A percentile compares a stretch with the other conserved stretches of the same genome.
Evolutionary conservation across 257 asterid species (phyloP).

Genomic region (Scutellaria barbata): DNA sequence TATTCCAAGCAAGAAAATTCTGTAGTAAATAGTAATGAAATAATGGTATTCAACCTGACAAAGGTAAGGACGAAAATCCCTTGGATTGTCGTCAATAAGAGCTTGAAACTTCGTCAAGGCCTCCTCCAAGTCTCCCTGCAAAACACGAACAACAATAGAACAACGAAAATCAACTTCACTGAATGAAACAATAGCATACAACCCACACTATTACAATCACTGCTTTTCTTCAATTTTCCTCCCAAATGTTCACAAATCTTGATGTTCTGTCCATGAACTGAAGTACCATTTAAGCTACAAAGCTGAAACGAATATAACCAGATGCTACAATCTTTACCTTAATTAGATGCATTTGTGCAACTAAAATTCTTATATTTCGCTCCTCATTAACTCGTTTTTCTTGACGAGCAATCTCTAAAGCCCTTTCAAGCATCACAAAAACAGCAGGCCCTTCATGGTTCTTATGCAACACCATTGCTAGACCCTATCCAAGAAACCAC

Average conservation of each 20-base stretch:
- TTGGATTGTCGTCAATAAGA: constrained; percentile 85
- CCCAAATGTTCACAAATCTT: constrained; percentile 12
- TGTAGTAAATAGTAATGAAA: background rate
- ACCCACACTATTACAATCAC: background rate
- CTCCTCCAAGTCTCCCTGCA: constrained; percentile 86
- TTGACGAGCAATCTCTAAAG: constrained; percentile 63
- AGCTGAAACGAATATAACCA: constrained; percentile 1
- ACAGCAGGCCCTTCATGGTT: constrained; percentile 82
- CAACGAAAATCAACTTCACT: background rate
- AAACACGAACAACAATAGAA: constrained; percentile 6
- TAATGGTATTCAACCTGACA: constrained; percentile 64
- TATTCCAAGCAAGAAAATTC: background rate
- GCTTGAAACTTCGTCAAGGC: constrained; percentile 69
- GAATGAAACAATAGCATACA: background rate
- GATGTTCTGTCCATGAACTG: background rate
- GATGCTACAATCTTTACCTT: constrained; percentile 52
- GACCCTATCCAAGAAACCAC: constrained; percentile 56
- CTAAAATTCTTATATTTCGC: constrained; percentile 74
- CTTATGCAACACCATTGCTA: constrained; percentile 96
- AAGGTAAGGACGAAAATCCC: constrained; percentile 90
- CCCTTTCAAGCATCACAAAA: constrained; percentile 76
- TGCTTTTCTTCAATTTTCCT: background rate
- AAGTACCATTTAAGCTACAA: constrained; percentile 11
- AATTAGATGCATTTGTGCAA: constrained; percentile 85
- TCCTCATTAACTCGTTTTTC: constrained; percentile 70